Evolutionary conservation across 305 asterid genomes (phyloP).

Genomic region (Fraxinus angustifolia): DNA sequence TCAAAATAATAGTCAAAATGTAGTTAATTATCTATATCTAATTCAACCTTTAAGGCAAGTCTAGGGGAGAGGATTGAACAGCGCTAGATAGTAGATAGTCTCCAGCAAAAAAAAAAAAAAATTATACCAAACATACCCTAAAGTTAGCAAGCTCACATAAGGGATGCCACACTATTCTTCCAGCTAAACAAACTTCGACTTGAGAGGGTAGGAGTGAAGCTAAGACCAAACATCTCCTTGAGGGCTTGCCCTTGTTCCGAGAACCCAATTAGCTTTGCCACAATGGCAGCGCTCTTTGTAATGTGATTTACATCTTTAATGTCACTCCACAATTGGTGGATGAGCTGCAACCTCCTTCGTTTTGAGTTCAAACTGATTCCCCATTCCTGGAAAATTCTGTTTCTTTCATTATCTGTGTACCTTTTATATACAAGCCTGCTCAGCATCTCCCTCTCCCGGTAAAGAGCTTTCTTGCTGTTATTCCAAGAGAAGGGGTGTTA

Average conservation of each 20-base stretch:
- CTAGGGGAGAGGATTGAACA: neutral
- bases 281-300: constrained; percentile 62
- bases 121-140: neutral
- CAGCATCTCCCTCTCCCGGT: constrained; percentile 68
- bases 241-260: constrained; percentile 62
- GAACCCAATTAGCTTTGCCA: constrained; percentile 79
- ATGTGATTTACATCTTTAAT: constrained; percentile 40
- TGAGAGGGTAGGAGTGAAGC: constrained; percentile 71
- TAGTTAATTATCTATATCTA: neutral
- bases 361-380: constrained; percentile 65
- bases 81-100: neutral
- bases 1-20: neutral
- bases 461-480: constrained; percentile 73
- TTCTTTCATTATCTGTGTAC: constrained; percentile 59
- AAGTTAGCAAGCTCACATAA: constrained; percentile 34
- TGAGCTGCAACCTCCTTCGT: constrained; percentile 64
- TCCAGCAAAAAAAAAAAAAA: too few species aligned
- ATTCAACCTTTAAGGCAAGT: neutral
- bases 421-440: constrained; percentile 66
- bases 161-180: constrained; percentile 66
- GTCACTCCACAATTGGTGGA: constrained; percentile 57
- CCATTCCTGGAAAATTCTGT: constrained; percentile 60
- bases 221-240: constrained; percentile 95
- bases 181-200: constrained; percentile 73
- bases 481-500: constrained; percentile 14